Evolutionary conservation across 148 eudicot genomes (phyloP), one percentile per base, ranked within the genome.

Genomic region (Rhododendron ferrugineum): DNA sequence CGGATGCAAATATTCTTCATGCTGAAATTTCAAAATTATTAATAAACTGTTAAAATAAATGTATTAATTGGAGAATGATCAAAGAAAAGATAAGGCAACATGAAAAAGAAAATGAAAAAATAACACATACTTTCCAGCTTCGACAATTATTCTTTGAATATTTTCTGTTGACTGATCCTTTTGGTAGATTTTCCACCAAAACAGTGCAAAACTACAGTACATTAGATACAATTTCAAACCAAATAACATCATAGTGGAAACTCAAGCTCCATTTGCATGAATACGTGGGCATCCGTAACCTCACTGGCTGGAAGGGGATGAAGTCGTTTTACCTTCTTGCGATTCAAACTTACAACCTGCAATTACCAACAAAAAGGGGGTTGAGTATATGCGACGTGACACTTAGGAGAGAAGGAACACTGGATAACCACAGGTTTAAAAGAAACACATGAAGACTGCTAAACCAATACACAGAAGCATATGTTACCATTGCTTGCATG

Each of bases 81-180:
- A 72, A 62, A 68, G 6, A 47, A 16, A 54, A 72, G 28, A 72
- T 9, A 79, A 60, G 30, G 36, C 56, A 49, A 15, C 75, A 75
- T 46, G 80, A 42, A 84, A 76, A 46, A 15, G 26, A 26, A 70
- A 76, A 30, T 26, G 54, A 11, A 36, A 18, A 79, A 52, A 52
- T 15, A 30, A 84, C 92, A 84, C 92, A 49, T 92, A 96, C 99
- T 89, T 96, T 89, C 98, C 95, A 82, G 90, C 95, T 83, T 85
- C 88, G 62, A 92, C 88, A 87, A 90, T 95, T 84, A 94, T 89
- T 73, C 86, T 91, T 83, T 64, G 89, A 73, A 96, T 91, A 85
- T 93, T 95, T 90, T 93, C 94, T 36, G 87, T 84, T 82, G 99
- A 95, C 88, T 88, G 93, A 88, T 97, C 98, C 84, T 91, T 94